Evolutionary conservation across 768 basidiomycete species (phyloP).

Genomic region (Rhodosporidiobolus odoratus): DNA sequence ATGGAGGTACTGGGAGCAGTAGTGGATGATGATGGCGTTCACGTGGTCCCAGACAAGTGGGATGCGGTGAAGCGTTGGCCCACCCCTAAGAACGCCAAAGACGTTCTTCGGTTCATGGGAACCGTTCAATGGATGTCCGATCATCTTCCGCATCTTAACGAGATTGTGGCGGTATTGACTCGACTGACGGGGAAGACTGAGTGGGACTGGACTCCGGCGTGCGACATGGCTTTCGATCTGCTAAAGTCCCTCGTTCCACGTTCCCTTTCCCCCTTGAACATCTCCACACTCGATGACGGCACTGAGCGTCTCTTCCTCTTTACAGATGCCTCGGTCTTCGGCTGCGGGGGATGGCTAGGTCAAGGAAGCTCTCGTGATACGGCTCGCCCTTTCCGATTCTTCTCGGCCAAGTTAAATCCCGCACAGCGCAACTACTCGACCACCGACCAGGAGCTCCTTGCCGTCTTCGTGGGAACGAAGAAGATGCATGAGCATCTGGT

Average conservation of each 20-base stretch:
- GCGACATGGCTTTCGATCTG: not conserved
- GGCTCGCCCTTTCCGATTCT: slow-evolving; percentile 16
- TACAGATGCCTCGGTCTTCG: slow-evolving; percentile 8
- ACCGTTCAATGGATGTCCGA: slow-evolving; percentile 10
- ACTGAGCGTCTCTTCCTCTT: slow-evolving; percentile 5
- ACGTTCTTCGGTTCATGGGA: slow-evolving; percentile 20
- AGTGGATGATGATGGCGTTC: too few species aligned
- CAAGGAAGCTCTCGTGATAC: not conserved
- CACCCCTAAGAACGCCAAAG: too few species aligned
- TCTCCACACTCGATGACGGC: not conserved
- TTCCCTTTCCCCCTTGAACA: not conserved
- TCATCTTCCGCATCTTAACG: slow-evolving; percentile 14
- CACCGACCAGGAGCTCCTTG: slow-evolving; percentile 19
- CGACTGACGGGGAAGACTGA: slow-evolving; percentile 11
- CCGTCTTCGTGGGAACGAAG: not conserved
- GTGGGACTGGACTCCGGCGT: slow-evolving; percentile 10
- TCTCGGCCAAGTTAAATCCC: slow-evolving; percentile 18
- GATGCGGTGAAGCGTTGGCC: too few species aligned
- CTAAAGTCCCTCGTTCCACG: slow-evolving; percentile 5
- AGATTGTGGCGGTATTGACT: not conserved
- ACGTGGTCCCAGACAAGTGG: too few species aligned
- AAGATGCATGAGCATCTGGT: slow-evolving; percentile 1
- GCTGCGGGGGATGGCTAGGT: slow-evolving; percentile 21
- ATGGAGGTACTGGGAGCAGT: too few species aligned
- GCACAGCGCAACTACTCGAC: slow-evolving; percentile 21